Conservation (phyloP, 116 monocot genomes). For the Dioscorea cayenensis region DNA sequence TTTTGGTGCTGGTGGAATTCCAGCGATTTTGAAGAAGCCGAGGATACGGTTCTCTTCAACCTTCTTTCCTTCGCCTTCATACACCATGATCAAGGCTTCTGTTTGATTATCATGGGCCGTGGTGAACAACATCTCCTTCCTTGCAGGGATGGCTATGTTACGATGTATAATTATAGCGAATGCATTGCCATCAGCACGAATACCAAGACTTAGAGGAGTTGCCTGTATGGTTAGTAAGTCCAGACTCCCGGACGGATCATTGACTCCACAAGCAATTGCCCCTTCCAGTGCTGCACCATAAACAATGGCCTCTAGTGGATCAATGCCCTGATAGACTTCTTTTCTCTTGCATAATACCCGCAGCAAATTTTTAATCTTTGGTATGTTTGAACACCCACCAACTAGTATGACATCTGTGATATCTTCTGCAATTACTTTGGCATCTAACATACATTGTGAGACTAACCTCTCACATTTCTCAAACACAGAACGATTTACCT, state of each 20-base stretch:
- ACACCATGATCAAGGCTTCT: conserved; percentile 58
- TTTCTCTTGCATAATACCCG: conserved; percentile 36
- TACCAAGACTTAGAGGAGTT: conserved; percentile 49
- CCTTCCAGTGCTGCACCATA: conserved; percentile 69
- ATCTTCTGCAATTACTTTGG: conserved; percentile 44
- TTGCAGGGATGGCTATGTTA: conserved; percentile 58
- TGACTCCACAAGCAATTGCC: conserved; percentile 57
- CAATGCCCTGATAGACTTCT: conserved; percentile 28
- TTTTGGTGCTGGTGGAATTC: conserved; percentile 51
- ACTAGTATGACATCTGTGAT: conserved; percentile 68
- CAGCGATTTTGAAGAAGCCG: conserved; percentile 66
- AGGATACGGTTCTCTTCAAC: conserved; percentile 53
- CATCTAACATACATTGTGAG: conserved; percentile 51
- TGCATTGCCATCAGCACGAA: conserved; percentile 31
- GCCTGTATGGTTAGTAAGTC: conserved; percentile 66
- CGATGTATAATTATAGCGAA: conserved; percentile 39
- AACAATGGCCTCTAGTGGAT: conserved; percentile 56
- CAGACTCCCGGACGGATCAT: conserved; percentile 45
- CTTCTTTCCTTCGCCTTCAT: conserved; percentile 56
- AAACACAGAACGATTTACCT: conserved; percentile 32
- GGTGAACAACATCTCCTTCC: conserved; percentile 56
- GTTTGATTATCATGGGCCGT: conserved; percentile 65
- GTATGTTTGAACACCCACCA: conserved; percentile 65
- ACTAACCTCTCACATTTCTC: conserved; percentile 48
- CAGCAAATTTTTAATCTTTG: conserved; percentile 40